Conservation (phyloP, 225 moss, liverwort and hornwort species). For the Physcomitrellopsis africana region DNA sequence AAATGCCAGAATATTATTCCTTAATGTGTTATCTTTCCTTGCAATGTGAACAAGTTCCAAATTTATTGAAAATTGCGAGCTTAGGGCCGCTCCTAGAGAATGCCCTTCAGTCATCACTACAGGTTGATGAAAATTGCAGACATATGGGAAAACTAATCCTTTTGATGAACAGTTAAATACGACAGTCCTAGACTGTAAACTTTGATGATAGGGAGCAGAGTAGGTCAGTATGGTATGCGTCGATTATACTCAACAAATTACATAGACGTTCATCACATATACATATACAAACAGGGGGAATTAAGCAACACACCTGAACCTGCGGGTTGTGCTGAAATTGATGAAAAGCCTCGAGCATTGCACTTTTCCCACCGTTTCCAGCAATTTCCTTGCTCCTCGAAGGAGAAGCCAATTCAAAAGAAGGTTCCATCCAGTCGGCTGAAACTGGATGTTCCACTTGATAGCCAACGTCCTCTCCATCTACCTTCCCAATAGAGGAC, state of each 20-base stretch:
- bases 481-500: conserved; percentile 16
- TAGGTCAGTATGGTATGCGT: no score
- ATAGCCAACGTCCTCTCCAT: conserved; percentile 26
- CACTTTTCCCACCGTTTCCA: conserved; percentile 15
- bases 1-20: no score
- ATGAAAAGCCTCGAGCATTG: conserved; percentile 55
- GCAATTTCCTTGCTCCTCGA: conserved; percentile 7
- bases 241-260: not conserved
- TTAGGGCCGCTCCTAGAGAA: no score
- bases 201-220: no score
- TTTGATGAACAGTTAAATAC: no score
- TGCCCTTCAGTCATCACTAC: no score
- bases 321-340: conserved; percentile 65
- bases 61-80: no score
- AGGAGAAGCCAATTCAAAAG: conserved; percentile 27
- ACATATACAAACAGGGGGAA: not conserved
- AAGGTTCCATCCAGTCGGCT: conserved; percentile 64
- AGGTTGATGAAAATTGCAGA: no score
- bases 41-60: no score
- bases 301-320: conserved; percentile 30
- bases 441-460: conserved; percentile 26
- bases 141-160: no score
- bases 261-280: not conserved
- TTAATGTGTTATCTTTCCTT: no score
- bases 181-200: no score